These are phyloP conservation scores for Pseudogymnoascus destructans DNA, from an alignment of 2,329 filamentous ascomycete species.

Conservation along the genomic window DNA sequence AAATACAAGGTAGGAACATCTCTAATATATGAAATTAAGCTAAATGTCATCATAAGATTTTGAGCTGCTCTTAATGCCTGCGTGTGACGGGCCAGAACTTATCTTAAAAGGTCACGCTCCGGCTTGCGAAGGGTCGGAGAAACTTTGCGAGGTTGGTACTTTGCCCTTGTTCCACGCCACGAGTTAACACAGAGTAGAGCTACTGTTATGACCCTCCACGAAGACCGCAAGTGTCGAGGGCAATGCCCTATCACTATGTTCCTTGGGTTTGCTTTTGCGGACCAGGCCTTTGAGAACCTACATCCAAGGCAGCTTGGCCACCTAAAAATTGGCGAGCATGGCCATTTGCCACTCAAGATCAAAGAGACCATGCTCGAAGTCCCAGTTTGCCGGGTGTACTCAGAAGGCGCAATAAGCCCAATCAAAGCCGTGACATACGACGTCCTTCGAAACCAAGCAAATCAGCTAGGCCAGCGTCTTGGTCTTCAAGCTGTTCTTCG, in stretches of 20 bases:
- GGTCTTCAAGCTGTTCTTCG: background rate
- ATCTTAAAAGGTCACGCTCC: background rate
- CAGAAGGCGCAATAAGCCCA: background rate
- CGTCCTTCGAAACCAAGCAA: background rate
- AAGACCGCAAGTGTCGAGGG: background rate
- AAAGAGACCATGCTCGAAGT: background rate
- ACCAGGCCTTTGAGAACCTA: background rate
- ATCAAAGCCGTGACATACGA: background rate
- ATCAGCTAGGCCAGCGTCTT: background rate
- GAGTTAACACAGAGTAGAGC: background rate
- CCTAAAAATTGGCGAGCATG: background rate
- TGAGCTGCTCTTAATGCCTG: background rate
- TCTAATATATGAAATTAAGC: background rate
- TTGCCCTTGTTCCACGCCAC: background rate
- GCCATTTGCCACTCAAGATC: background rate
- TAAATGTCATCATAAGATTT: background rate
- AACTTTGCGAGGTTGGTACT: no score
- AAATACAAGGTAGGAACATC: conserved; percentile 5
- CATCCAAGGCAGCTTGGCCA: background rate
- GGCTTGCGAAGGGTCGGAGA: background rate
- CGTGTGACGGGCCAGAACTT: background rate
- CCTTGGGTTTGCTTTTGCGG: background rate
- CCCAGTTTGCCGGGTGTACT: background rate
- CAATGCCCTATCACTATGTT: background rate
- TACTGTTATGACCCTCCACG: background rate